Evolutionary conservation across 192 early-diverging fungal genomes (phyloP).

Genomic region (Linnemannia hyalina): DNA sequence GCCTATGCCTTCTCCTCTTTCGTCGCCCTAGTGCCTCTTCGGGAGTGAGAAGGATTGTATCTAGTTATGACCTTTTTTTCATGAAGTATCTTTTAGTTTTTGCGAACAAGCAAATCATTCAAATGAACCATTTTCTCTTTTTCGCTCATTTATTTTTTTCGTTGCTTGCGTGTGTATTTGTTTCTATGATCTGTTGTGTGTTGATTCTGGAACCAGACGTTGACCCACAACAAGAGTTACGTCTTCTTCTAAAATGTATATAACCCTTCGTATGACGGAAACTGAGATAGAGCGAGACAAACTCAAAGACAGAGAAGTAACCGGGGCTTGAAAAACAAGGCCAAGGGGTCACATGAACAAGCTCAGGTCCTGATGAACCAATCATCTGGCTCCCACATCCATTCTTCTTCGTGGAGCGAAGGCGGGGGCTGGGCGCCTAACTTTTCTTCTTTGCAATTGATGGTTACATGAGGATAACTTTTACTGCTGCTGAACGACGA

Average conservation of each 20-base stretch:
- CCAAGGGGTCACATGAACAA: constrained; percentile 16
- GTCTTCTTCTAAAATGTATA: background rate
- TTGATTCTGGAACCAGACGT: background rate
- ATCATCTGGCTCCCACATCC: constrained; percentile 2
- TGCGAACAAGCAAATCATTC: background rate
- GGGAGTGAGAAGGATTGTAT: background rate
- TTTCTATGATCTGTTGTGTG: background rate
- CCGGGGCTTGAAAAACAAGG: constrained; percentile 1
- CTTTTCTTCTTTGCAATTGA: background rate
- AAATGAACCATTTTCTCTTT: background rate
- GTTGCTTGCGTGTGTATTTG: too few species aligned
- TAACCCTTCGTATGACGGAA: background rate
- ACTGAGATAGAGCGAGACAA: background rate
- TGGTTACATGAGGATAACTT: too few species aligned
- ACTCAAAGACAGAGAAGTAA: background rate
- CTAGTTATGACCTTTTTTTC: background rate
- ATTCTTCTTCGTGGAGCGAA: background rate
- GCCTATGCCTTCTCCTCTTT: background rate
- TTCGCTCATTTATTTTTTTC: background rate
- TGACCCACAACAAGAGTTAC: background rate
- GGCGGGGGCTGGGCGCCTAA: background rate
- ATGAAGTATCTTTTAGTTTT: background rate
- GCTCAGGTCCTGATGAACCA: background rate
- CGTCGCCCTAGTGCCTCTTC: background rate
- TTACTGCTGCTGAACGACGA: too few species aligned